These are phyloP conservation scores for Zygosaccharomyces pseudorouxii DNA, from an alignment of 805 yeast species.

Conservation along the genomic window DNA sequence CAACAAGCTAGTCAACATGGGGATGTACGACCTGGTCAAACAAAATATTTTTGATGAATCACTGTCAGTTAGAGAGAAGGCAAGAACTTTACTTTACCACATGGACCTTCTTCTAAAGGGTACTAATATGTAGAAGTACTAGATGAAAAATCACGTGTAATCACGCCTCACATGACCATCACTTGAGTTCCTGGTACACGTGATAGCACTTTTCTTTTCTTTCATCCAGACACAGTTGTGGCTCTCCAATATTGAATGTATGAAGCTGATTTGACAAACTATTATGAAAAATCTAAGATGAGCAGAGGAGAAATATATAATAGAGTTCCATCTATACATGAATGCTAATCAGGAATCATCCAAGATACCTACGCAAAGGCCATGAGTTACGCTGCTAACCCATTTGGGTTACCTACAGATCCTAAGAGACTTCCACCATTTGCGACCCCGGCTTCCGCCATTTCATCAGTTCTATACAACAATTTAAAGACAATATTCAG, in stretches of 20 bases:
- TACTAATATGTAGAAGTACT: neutral
- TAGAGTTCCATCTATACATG: neutral
- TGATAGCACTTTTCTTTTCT: neutral
- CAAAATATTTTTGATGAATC: conserved; percentile 27
- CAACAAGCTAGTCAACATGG: conserved; percentile 26
- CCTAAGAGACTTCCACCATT: conserved; percentile 48
- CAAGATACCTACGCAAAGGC: neutral
- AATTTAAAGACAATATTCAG: conserved; percentile 54
- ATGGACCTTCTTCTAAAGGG: conserved; percentile 30
- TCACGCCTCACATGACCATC: neutral
- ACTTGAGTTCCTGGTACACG: too few relatives aligned
- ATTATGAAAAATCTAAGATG: neutral
- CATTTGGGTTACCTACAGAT: conserved; percentile 60
- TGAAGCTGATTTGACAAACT: neutral
- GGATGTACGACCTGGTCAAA: conserved; percentile 29
- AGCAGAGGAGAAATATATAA: neutral
- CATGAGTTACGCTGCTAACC: conserved; percentile 36
- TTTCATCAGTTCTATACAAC: conserved; percentile 52
- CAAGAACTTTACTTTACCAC: conserved; percentile 30
- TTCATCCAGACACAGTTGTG: conserved; percentile 15
- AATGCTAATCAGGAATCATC: too few relatives aligned
- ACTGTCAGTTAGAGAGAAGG: conserved; percentile 31
- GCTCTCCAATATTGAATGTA: conserved; percentile 4
- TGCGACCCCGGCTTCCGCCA: conserved; percentile 51
- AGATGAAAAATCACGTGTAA: neutral